phyloP scores from a whole-genome alignment of 441 rosid genomes.

The Croton setiger region DNA sequence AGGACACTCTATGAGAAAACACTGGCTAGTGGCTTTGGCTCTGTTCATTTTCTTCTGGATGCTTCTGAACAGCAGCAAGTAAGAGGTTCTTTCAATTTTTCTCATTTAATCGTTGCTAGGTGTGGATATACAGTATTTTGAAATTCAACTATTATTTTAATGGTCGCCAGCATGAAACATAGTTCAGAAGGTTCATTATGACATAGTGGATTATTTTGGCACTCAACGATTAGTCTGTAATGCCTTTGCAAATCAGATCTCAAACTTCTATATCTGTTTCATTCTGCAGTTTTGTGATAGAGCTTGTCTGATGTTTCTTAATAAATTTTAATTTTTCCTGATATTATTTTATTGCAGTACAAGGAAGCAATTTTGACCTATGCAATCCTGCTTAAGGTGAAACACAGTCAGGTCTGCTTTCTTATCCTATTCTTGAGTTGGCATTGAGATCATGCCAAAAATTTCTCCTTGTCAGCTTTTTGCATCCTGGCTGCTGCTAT shows the following conservation, averaged over 20 bases:
- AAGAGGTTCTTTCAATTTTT: constrained; percentile 25
- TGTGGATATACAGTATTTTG: constrained; percentile 6
- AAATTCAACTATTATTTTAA: neutral
- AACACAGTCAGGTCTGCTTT: constrained; percentile 60
- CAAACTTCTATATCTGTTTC: neutral
- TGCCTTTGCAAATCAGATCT: neutral
- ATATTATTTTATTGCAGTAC: constrained; percentile 52
- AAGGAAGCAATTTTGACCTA: constrained; percentile 91
- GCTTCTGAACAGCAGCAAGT: constrained; percentile 97
- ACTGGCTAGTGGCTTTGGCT: constrained; percentile 94
- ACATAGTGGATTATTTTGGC: neutral
- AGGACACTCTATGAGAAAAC: constrained; percentile 95
- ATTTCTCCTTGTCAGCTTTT: neutral
- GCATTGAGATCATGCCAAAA: neutral
- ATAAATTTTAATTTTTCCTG: constrained; percentile 5
- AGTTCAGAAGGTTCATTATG: neutral
- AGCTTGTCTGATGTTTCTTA: constrained; percentile 6
- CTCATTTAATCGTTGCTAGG: constrained; percentile 11
- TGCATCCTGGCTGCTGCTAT: neutral
- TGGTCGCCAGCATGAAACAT: neutral
- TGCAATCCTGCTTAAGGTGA: constrained; percentile 71
- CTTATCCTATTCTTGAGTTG: constrained; percentile 7
- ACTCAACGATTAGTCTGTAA: neutral
- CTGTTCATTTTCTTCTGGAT: constrained; percentile 93
- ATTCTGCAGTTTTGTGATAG: neutral